Conservation (phyloP, 2,329 filamentous ascomycete species). For the Nemania sp. region DNA sequence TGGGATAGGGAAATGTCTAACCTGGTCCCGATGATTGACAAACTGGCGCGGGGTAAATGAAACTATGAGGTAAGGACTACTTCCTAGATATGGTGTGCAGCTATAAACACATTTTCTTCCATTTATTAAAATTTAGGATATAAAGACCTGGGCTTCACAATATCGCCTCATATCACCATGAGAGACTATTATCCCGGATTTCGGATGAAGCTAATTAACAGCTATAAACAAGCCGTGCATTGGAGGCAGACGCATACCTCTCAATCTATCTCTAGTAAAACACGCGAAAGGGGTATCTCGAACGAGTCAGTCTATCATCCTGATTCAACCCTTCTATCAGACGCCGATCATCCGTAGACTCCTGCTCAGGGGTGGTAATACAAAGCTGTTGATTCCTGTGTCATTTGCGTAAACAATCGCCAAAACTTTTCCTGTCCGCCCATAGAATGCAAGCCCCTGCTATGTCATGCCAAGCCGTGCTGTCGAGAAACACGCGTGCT, state of each 20-base stretch:
- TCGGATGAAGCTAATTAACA: constrained; percentile 1
- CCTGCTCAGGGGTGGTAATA: constrained; percentile 32
- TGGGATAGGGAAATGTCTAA: not conserved
- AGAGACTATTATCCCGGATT: not conserved
- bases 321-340: constrained; percentile 35
- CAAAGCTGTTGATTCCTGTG: constrained; percentile 32
- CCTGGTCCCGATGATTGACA: not conserved
- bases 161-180: not conserved
- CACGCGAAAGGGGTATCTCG: constrained; percentile 42
- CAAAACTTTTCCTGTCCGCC: constrained; percentile 31
- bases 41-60: constrained; percentile 12
- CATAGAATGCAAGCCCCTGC: constrained; percentile 29
- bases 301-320: constrained; percentile 35
- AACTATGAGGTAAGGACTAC: not conserved
- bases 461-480: constrained; percentile 24
- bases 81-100: no score
- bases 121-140: not conserved
- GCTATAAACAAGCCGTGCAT: constrained; percentile 2
- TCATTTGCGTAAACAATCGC: constrained; percentile 29
- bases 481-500: constrained; percentile 20
- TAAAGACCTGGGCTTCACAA: not conserved
- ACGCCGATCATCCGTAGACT: constrained; percentile 36
- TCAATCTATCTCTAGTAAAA: constrained; percentile 35
- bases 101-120: not conserved
- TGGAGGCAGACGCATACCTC: constrained; percentile 13